phyloP scores from a whole-genome alignment of 2,329 filamentous ascomycete species.

The Lithohypha guttulata region DNA sequence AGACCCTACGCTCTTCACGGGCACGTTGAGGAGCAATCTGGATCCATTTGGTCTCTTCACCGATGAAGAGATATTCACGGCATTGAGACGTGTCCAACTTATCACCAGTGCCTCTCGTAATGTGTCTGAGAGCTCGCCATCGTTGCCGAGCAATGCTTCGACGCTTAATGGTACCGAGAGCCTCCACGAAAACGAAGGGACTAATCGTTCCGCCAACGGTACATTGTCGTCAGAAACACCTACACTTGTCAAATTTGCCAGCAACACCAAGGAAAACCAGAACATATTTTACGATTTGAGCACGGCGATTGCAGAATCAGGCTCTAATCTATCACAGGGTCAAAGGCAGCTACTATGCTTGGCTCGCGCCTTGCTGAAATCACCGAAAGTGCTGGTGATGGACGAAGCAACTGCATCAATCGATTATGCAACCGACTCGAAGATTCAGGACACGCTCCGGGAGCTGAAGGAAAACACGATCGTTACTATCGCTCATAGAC shows the following conservation, averaged over 20 bases:
- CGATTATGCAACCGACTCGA: slow-evolving; percentile 88
- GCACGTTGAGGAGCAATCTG: slow-evolving; percentile 50
- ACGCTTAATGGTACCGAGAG: slow-evolving; percentile 16
- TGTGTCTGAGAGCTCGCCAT: slow-evolving; percentile 24
- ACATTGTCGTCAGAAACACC: slow-evolving; percentile 17
- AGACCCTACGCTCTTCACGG: slow-evolving; percentile 46
- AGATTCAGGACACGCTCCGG: slow-evolving; percentile 95
- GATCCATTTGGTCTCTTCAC: slow-evolving; percentile 85
- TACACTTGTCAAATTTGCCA: slow-evolving; percentile 16
- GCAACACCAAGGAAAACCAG: slow-evolving; percentile 56
- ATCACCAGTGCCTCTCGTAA: slow-evolving; percentile 44
- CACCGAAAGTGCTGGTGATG: slow-evolving; percentile 92
- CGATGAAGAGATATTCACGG: slow-evolving; percentile 80
- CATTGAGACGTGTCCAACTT: slow-evolving; percentile 77
- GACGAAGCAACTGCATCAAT: slow-evolving; percentile 97
- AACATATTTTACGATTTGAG: slow-evolving; percentile 85
- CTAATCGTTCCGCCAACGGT: slow-evolving; percentile 17
- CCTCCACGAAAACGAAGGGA: slow-evolving; percentile 18
- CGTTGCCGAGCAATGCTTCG: slow-evolving; percentile 24
- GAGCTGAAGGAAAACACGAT: slow-evolving; percentile 79
- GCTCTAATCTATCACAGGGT: slow-evolving; percentile 88
- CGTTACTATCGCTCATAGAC: slow-evolving; percentile 87
- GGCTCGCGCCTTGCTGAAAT: slow-evolving; percentile 82
- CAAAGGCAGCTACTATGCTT: slow-evolving; percentile 91
- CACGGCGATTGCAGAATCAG: slow-evolving; percentile 77